A percentile compares a stretch with the other conserved stretches of the same genome.
These are phyloP conservation scores for Epichloe bromicola DNA, from an alignment of 2,329 filamentous ascomycete genomes.

Conservation along the genomic window DNA sequence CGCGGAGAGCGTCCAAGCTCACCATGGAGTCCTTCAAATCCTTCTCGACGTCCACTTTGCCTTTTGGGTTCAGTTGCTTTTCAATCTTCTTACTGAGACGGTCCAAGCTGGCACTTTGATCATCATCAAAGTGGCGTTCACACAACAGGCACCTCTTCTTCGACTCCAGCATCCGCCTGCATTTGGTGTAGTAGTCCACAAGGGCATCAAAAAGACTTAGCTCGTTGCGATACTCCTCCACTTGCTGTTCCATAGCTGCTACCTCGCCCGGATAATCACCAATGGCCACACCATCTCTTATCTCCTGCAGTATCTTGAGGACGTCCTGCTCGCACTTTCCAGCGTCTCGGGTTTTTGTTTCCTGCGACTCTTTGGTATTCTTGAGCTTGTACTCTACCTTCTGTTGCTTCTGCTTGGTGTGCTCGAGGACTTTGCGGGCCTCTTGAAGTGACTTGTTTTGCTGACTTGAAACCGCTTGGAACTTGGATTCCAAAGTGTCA, in stretches of 20 bases:
- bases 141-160: constrained; percentile 70
- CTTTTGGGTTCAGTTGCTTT: constrained; percentile 46
- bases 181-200: constrained; percentile 58
- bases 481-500: constrained; percentile 56
- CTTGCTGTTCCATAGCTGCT: constrained; percentile 39
- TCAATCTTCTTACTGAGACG: constrained; percentile 55
- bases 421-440: constrained; percentile 58
- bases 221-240: constrained; percentile 49
- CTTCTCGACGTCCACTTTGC: constrained; percentile 48
- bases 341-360: constrained; percentile 50
- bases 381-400: constrained; percentile 64
- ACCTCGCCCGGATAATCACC: constrained; percentile 43
- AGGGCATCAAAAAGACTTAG: constrained; percentile 56
- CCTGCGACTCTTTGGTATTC: constrained; percentile 48
- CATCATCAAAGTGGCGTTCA: constrained; percentile 52
- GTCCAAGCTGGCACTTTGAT: constrained; percentile 41
- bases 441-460: constrained; percentile 47
- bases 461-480: constrained; percentile 47
- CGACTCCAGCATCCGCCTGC: constrained; percentile 49
- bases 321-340: constrained; percentile 47
- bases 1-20: constrained; percentile 45
- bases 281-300: constrained; percentile 32
- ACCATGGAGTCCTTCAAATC: constrained; percentile 39
- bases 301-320: constrained; percentile 31
- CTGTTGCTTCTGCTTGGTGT: constrained; percentile 57